A percentile compares a stretch with the other conserved stretches of the same genome.
phyloP scores from a whole-genome alignment of 1,284 basidiomycete species.

The Heterobasidion occidentale region DNA sequence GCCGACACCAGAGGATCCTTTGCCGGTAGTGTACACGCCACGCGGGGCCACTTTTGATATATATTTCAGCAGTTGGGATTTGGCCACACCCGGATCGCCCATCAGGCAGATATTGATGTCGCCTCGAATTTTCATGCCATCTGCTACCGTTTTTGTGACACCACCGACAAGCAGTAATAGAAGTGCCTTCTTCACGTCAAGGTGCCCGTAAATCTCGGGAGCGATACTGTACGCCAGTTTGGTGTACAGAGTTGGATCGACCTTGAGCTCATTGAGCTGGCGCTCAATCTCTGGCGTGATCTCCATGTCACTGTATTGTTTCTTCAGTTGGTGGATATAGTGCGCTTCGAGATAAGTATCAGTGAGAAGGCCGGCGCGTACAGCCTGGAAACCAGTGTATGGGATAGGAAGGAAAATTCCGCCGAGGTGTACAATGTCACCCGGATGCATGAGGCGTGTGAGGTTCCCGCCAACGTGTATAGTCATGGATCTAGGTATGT shows the following conservation, averaged over 20 bases:
- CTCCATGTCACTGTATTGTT: slow-evolving; percentile 95
- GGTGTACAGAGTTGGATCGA: slow-evolving; percentile 78
- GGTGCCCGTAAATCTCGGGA: slow-evolving; percentile 97
- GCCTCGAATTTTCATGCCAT: slow-evolving; percentile 98
- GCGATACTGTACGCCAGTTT: slow-evolving; percentile 87
- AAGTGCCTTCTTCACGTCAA: slow-evolving; percentile 98
- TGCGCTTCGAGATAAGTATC: slow-evolving; percentile 97
- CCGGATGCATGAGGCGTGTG: slow-evolving; percentile 90
- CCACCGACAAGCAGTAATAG: slow-evolving; percentile 92
- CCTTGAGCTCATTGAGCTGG: slow-evolving; percentile 64
- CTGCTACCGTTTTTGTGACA: slow-evolving; percentile 89
- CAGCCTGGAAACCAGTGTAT: slow-evolving; percentile 82
- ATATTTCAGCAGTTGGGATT: slow-evolving; percentile 96
- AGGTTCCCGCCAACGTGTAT: slow-evolving; percentile 88
- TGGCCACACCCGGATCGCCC: slow-evolving; percentile 99
- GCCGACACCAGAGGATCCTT: slow-evolving; percentile 97
- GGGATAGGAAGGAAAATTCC: slow-evolving; percentile 88
- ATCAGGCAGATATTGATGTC: slow-evolving; percentile 98
- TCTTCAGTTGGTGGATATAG: slow-evolving; percentile 91
- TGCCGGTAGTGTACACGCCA: slow-evolving; percentile 97
- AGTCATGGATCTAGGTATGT: slow-evolving; percentile 98
- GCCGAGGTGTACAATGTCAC: slow-evolving; percentile 90
- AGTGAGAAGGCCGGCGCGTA: slow-evolving; percentile 91
- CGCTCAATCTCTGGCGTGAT: slow-evolving; percentile 79
- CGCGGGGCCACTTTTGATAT: slow-evolving; percentile 98